Evolutionary conservation across 306 rosid species (phyloP).

Genomic region (Lathyrus aphaca): DNA sequence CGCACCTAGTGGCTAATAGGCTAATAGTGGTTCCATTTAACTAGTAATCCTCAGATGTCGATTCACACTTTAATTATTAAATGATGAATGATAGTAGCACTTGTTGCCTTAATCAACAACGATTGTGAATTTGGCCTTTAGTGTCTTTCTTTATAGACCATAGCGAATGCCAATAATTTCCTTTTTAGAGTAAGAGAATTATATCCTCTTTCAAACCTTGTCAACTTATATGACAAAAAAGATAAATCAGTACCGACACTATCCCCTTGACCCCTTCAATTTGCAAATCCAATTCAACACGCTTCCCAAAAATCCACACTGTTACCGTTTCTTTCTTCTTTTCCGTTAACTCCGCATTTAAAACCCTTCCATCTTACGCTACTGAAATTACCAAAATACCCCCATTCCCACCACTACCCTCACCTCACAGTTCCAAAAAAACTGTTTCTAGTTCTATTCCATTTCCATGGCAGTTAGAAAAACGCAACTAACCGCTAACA

Average conservation of each 20-base stretch:
- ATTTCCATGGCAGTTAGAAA: background rate
- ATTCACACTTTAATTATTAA: background rate
- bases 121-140: background rate
- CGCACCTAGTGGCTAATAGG: too few species aligned
- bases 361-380: constrained; percentile 44
- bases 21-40: too few species aligned
- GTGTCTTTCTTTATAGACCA: background rate
- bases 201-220: too few species aligned
- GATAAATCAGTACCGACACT: background rate
- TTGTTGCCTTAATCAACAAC: background rate
- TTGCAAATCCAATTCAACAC: background rate
- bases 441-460: background rate
- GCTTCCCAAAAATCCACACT: background rate
- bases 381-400: constrained; percentile 20
- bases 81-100: background rate
- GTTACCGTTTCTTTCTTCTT: constrained; percentile 53
- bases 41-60: background rate
- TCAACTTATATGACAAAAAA: background rate
- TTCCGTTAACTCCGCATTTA: constrained; percentile 49
- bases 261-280: too few species aligned
- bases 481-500: constrained; percentile 1
- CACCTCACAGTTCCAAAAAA: background rate
- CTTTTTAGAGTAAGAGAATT: too few species aligned
- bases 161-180: too few species aligned
- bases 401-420: background rate